Evolutionary conservation across 2,329 filamentous ascomycete species (phyloP), one percentile per base, ranked within the genome.

Genomic region (Coleophoma cylindrospora): DNA sequence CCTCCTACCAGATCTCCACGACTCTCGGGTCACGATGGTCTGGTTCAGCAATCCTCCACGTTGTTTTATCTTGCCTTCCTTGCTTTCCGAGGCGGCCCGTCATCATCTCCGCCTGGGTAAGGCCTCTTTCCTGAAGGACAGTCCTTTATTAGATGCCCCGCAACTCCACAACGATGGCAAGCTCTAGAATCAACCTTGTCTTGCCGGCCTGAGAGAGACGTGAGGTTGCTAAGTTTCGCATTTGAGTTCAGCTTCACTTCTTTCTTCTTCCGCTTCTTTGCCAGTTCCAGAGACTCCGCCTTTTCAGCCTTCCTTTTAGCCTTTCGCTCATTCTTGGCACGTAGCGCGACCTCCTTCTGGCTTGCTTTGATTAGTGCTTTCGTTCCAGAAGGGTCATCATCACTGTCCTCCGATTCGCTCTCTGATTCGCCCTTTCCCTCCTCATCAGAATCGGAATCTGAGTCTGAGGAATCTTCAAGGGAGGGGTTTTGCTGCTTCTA

Each of bases 111-210:
- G 15, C 54, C 60, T 43, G 51, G 45, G 40, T 54, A 40, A 19
- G 43, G 27, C 49, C 41, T 40, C 49, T 53, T 34, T 44, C 34
- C 36, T 19, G 60, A 69, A 2, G 80, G 74, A 61, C 84, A 87
- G 17, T 82, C 74, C 44, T 65, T 68, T 47, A 73, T 73, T 54
- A 75, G 77, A 64, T 89, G 86, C 1, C 84, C 84, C 34, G 71
- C 69, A 55, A 80, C 73, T 14, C 81, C 78, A 63, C 85, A 89
- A 15, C 69, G 75, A 66, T 77, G 80, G 63, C 86, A 89, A 43
- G 56, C 40, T 61, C 53, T 52, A 54, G 66, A 65, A 53, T 56
- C 59, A 50, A 56, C 56, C 50, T 53, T 61, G 65, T 55, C 65
- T 63, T 52, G 49, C 38, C 67, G 65, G 37, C 73, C 72, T 51